Conservation (phyloP, 2,329 filamentous ascomycete genomes). For the Penicillium corylophilum region DNA sequence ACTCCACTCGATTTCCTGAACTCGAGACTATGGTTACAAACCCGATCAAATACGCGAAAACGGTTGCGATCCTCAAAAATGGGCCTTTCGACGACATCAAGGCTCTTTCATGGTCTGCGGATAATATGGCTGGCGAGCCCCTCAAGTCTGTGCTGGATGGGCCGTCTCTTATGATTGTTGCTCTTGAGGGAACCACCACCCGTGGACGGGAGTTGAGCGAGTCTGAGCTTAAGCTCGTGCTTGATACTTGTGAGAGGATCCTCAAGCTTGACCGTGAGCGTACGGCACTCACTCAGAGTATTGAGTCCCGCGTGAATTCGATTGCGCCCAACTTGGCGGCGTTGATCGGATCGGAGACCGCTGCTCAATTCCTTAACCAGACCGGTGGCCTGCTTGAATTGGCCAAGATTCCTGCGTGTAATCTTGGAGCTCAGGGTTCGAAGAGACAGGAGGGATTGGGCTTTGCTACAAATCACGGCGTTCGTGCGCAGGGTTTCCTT, state of each 20-base stretch:
- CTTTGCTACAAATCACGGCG: constrained; percentile 86
- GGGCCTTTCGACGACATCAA: constrained; percentile 89
- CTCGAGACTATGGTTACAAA: constrained; percentile 87
- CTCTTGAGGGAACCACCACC: constrained; percentile 88
- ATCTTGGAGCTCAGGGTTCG: constrained; percentile 84
- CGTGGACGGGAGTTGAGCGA: constrained; percentile 74
- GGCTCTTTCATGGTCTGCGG: constrained; percentile 68
- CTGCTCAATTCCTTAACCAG: constrained; percentile 93
- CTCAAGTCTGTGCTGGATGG: constrained; percentile 82
- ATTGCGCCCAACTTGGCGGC: constrained; percentile 93
- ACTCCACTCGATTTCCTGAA: constrained; percentile 89
- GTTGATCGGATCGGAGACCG: constrained; percentile 86
- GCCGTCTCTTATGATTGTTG: constrained; percentile 91
- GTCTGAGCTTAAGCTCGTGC: constrained; percentile 71
- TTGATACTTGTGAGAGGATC: constrained; percentile 81
- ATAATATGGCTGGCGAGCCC: constrained; percentile 74
- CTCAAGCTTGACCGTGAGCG: constrained; percentile 86
- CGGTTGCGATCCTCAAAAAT: constrained; percentile 89
- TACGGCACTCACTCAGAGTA: constrained; percentile 82
- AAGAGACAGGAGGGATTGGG: constrained; percentile 80
- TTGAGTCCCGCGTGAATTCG: constrained; percentile 93
- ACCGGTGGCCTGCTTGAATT: constrained; percentile 85
- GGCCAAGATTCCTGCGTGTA: constrained; percentile 90
- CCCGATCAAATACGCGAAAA: constrained; percentile 91
- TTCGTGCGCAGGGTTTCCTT: constrained; percentile 88